A percentile compares a stretch with the other conserved stretches of the same genome.
These are phyloP conservation scores for Hypoxylon rickii DNA, from an alignment of 495 filamentous ascomycete genomes.

Conservation along the genomic window DNA sequence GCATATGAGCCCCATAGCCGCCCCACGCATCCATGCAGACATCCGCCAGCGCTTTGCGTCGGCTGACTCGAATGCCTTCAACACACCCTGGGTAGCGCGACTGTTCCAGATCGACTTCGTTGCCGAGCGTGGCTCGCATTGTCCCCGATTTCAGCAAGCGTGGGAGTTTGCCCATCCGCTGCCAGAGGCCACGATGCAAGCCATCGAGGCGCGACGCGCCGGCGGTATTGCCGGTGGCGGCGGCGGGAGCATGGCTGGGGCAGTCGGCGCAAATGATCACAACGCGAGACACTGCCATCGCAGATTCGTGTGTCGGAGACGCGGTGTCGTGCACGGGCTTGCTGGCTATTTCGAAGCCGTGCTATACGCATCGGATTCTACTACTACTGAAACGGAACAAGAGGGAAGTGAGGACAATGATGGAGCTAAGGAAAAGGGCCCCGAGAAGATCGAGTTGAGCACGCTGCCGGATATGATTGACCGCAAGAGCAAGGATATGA, in stretches of 20 bases:
- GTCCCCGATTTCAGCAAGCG: conserved; percentile 64
- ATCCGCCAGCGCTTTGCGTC: conserved; percentile 60
- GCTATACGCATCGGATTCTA: conserved; percentile 62
- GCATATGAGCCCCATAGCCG: conserved; percentile 86
- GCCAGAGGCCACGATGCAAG: conserved; percentile 47
- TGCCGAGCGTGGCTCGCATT: conserved; percentile 54
- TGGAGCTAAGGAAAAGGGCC: conserved; percentile 27
- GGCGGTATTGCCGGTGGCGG: conserved; percentile 58
- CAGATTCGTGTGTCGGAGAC: conserved; percentile 69
- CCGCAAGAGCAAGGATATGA: conserved; percentile 91
- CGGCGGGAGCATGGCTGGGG: conserved; percentile 63
- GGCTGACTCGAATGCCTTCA: conserved; percentile 69
- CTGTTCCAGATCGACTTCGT: conserved; percentile 86
- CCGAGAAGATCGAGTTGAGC: conserved; percentile 75
- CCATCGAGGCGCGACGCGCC: conserved; percentile 55
- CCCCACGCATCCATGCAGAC: conserved; percentile 83
- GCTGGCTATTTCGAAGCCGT: conserved; percentile 96
- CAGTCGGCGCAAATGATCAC: conserved; percentile 78
- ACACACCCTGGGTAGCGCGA: conserved; percentile 92
- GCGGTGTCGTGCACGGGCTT: conserved; percentile 87
- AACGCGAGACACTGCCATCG: conserved; percentile 79
- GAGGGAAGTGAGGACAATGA: conserved; percentile 44
- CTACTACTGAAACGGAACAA: conserved; percentile 15
- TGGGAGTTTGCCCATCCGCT: conserved; percentile 73
- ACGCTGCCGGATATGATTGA: conserved; percentile 93